Base-by-base conservation (phyloP, 176 grass and related monocot genomes). In the Carex littledalei region DNA sequence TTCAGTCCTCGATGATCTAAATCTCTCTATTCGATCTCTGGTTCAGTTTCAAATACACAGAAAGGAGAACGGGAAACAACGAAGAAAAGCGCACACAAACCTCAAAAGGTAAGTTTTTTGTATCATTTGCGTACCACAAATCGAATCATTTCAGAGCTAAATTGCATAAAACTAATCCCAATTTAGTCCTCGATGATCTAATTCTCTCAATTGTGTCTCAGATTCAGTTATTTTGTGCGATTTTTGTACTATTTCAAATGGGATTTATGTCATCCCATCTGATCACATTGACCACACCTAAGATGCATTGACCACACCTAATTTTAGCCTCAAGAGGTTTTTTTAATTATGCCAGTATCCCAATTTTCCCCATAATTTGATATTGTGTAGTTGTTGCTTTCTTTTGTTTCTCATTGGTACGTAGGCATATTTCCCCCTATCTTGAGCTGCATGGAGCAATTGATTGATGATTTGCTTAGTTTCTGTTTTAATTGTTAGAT, bases 261-360 rank as follows among this genome's bases (percentile, higher is more conserved):
- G 7, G 18, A 45, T 64, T 82, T 65, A 82, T 82, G 80, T 66
- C 60, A 17, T 82, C 11, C 18, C 34, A 0, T 82, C 80, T 82
- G 35, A 66, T 20, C 58, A 63, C 18, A 0, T 5, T 55, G 5
- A 29, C 1, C 3, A 32, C n/a, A 53, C 12, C 26, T 78, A 54
- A 63, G 34, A 41, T 41, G 20, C 18, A 0, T 5, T 55, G 5
- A 29, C 1, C 3, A 32, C n/a, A 53, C 12, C 26, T 78, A 54
- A 34, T 60, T 18, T 45, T 18, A 13, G 14, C 8, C 11, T 20
- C 6, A 29, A 34, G 21, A 47, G 37, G 16, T 12, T 2, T 17
- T 20, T 50, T 41, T 47, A n/a, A 1, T 47, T 74, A 21, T 24
- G 71, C 47, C 17, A 76, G 3, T 52, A 54, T 24, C 17, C 49